Percentiles rank a stretch among this genome's conserved stretches.
Evolutionary conservation across 2,329 filamentous ascomycete species (phyloP).

Genomic region (Aspergillus sp.): DNA sequence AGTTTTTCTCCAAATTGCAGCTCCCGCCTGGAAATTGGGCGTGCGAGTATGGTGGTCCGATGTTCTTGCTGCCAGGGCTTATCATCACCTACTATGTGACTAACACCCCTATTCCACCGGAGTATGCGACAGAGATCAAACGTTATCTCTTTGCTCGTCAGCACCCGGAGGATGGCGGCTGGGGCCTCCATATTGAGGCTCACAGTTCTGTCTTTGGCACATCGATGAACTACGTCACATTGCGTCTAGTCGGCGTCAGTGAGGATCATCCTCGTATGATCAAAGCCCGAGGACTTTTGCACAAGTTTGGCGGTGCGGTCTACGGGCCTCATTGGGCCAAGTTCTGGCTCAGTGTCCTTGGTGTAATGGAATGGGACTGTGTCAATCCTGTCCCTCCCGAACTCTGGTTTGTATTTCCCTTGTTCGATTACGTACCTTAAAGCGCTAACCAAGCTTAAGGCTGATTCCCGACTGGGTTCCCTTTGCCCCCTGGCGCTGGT

Average conservation of each 20-base stretch:
- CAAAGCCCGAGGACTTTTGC: constrained; percentile 75
- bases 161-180: constrained; percentile 84
- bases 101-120: constrained; percentile 75
- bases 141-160: constrained; percentile 87
- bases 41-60: constrained; percentile 95
- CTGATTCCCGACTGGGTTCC: constrained; percentile 86
- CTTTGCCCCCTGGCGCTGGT: constrained; percentile 89
- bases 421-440: background rate
- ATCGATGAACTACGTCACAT: constrained; percentile 74
- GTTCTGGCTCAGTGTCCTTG: constrained; percentile 84
- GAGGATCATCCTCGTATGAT: constrained; percentile 80
- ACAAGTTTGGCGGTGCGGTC: constrained; percentile 78
- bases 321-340: constrained; percentile 94
- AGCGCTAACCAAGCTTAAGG: constrained; percentile 27
- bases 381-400: constrained; percentile 94
- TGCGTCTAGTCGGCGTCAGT: constrained; percentile 77
- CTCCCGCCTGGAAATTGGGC: constrained; percentile 88
- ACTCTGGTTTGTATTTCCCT: constrained; percentile 59
- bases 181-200: constrained; percentile 93
- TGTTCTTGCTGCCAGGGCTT: constrained; percentile 87
- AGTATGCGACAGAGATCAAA: constrained; percentile 81
- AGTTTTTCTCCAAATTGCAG: constrained; percentile 87
- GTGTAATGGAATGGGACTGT: constrained; percentile 80
- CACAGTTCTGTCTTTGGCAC: constrained; percentile 91
- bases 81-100: constrained; percentile 86